These are phyloP conservation scores for Cubamyces lactineus DNA, from an alignment of 768 basidiomycete genomes.

Conservation along the genomic window DNA sequence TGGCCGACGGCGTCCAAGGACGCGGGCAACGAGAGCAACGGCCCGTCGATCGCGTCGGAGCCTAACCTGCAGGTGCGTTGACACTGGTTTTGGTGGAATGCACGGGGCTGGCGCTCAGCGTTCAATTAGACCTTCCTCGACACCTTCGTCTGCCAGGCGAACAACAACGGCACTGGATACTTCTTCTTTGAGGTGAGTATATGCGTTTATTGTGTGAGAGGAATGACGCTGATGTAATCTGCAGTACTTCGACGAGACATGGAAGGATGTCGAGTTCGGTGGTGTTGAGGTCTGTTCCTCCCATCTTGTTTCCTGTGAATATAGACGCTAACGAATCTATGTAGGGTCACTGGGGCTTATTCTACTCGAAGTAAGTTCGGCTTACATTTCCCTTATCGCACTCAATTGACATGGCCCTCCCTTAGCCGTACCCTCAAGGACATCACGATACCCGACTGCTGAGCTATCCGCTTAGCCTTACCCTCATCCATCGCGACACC, in stretches of 20 bases:
- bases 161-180: conserved; percentile 77
- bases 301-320: neutral
- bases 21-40: conserved; percentile 60
- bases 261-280: conserved; percentile 63
- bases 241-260: conserved; percentile 71
- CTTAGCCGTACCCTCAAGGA: conserved; percentile 70
- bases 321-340: conserved; percentile 27
- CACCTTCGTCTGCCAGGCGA: conserved; percentile 87
- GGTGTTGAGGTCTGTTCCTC: conserved; percentile 64
- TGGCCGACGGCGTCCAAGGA: conserved; percentile 75
- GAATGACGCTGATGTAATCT: conserved; percentile 25
- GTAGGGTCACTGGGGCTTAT: conserved; percentile 66
- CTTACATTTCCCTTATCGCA: neutral
- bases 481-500: conserved; percentile 5
- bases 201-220: conserved; percentile 2
- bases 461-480: neutral
- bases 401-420: conserved; percentile 28
- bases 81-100: neutral
- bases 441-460: conserved; percentile 68
- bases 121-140: conserved; percentile 70
- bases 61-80: conserved; percentile 49
- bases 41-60: conserved; percentile 64
- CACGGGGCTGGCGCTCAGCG: neutral
- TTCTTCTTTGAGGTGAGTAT: conserved; percentile 80
- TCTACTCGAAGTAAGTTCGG: conserved; percentile 53